These are phyloP conservation scores for Neltuma alba DNA, from an alignment of 306 rosid species.

Conservation along the genomic window DNA sequence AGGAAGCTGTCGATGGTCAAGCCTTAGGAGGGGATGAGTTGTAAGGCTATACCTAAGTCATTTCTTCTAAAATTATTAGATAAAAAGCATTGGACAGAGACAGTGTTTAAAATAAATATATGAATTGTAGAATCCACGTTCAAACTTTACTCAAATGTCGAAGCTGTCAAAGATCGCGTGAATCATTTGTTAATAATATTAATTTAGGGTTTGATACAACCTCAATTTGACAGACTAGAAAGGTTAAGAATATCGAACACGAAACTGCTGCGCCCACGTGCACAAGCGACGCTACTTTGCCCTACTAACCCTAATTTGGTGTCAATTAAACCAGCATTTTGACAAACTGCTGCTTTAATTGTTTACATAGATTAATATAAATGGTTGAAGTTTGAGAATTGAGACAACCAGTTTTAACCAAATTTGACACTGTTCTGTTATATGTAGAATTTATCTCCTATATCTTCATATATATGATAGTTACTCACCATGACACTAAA, in stretches of 20 bases:
- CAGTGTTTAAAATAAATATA: neutral
- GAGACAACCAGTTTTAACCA: no score
- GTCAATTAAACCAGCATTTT: neutral
- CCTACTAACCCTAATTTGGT: neutral
- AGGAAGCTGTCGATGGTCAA: conserved; percentile 40
- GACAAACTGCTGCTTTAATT: no score
- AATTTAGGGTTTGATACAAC: neutral
- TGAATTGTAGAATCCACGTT: neutral
- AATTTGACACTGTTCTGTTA: no score
- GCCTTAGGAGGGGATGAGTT: conserved; percentile 37
- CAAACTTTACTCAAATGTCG: neutral
- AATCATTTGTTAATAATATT: no score
- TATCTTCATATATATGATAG: no score
- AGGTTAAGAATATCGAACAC: neutral
- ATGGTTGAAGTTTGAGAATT: no score
- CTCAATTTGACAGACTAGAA: neutral
- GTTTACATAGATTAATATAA: no score
- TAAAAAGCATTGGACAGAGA: neutral
- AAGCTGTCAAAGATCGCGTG: conserved; percentile 6
- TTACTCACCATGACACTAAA: no score
- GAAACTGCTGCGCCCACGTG: neutral
- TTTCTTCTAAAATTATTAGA: neutral
- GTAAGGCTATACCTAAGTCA: neutral
- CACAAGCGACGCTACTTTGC: neutral
- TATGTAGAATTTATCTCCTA: no score